Evolutionary conservation across 1,284 basidiomycete species (phyloP), one percentile per base, ranked within the genome.

Genomic region (Trametes versicolor): DNA sequence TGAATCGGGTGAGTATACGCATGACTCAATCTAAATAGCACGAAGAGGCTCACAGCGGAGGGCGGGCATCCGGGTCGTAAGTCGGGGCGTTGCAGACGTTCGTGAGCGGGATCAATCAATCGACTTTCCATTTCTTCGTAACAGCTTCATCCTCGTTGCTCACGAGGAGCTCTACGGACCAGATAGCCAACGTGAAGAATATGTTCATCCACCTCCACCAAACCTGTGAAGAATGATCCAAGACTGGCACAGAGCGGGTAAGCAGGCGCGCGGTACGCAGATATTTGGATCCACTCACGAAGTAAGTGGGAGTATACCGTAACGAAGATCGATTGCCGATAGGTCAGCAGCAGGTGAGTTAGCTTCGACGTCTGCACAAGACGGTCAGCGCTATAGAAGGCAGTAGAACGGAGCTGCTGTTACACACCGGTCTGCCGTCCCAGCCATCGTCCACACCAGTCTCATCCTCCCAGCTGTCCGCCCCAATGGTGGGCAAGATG

Each of bases 121-220:
- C 92, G 58, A 92, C 83, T 77, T 94, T 94, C 91, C 90, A 94
- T 73, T 89, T 84, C 73, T 90, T 89, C 56, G 84, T 82, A 60
- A 87, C 83, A 45, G 82, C 83, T 69, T 92, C 92, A 63, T 92
- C 91, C 65, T 93, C 91, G 67, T 92, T 84, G 75, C 89, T 89
- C 61, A 95, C 91, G 39, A 92, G 77, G 49, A 95, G 83, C 76
- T 95, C 93, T 37, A 95, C 80, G 17, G 89, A 87, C 93, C 93
- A 95, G 41, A 94, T 85, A 25, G 89, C 81, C 47, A 95, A 81
- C 4, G 92, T 94, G 75, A 94, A 90, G 79, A 94, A 92, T 37
- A 95, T 89, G 73, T 92, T 93, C 81, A 91, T 90, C 93, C 92
- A 94, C 70, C 93, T 84, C 91, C 93, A 94, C 92, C 93, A 95